These are phyloP conservation scores for Cryoendolithus antarcticus DNA, from an alignment of 2,329 filamentous ascomycete species.

Conservation along the genomic window DNA sequence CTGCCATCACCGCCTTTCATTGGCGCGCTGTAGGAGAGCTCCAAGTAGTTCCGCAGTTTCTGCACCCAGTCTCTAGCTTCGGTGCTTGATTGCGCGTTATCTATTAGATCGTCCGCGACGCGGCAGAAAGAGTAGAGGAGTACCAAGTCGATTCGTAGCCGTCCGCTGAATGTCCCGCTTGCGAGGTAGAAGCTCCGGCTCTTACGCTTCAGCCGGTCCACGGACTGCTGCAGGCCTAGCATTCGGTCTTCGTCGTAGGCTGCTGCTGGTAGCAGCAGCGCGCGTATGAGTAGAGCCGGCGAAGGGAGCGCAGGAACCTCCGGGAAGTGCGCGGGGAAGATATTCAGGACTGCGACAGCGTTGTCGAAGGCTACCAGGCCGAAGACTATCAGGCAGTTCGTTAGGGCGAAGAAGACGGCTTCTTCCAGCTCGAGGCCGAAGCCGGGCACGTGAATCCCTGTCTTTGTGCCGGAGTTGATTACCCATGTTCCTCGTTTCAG, in stretches of 20 bases:
- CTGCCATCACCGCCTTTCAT: slow-evolving; percentile 15
- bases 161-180: slow-evolving; percentile 55
- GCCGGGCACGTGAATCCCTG: slow-evolving; percentile 50
- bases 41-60: slow-evolving; percentile 46
- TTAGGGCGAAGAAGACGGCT: slow-evolving; percentile 59
- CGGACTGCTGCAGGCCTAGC: slow-evolving; percentile 46
- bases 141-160: slow-evolving; percentile 55
- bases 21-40: slow-evolving; percentile 35
- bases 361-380: slow-evolving; percentile 59
- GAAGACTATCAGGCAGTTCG: slow-evolving; percentile 57
- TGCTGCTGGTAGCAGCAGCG: slow-evolving; percentile 36
- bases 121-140: slow-evolving; percentile 63
- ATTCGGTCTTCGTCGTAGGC: slow-evolving; percentile 48
- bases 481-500: slow-evolving; percentile 59
- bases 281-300: slow-evolving; percentile 39
- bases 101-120: slow-evolving; percentile 60
- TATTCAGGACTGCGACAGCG: slow-evolving; percentile 51
- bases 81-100: slow-evolving; percentile 42
- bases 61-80: slow-evolving; percentile 48
- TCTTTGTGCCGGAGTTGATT: slow-evolving; percentile 56
- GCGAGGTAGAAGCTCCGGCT: slow-evolving; percentile 65
- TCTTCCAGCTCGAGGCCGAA: slow-evolving; percentile 57
- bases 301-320: slow-evolving; percentile 37
- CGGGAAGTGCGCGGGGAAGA: slow-evolving; percentile 48
- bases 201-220: slow-evolving; percentile 46